Evolutionary conservation across 345 rosid genomes (phyloP).

Genomic region (Conringia planisiliqua): DNA sequence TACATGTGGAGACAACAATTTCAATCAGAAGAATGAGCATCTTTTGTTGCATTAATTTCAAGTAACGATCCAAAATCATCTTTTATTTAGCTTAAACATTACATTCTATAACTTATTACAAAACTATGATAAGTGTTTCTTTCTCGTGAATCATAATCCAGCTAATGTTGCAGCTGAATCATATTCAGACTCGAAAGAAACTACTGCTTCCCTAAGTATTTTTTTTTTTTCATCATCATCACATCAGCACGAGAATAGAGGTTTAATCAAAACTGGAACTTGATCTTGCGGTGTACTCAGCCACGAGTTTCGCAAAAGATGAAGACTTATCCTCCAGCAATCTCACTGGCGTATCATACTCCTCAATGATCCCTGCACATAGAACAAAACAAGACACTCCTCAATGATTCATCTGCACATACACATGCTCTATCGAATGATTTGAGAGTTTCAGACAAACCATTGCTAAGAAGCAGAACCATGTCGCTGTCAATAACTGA

Average conservation of each 20-base stretch:
- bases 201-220: background rate
- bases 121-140: background rate
- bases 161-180: background rate
- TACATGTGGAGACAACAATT: too few relatives aligned
- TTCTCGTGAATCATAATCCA: slow-evolving; percentile 1
- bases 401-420: slow-evolving; percentile 4
- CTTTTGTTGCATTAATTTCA: background rate
- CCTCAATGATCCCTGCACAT: slow-evolving; percentile 60
- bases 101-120: background rate
- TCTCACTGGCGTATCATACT: slow-evolving; percentile 58
- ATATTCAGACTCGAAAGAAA: background rate
- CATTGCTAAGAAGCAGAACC: slow-evolving; percentile 70
- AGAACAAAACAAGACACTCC: background rate
- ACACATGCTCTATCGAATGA: background rate
- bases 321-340: slow-evolving; percentile 62
- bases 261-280: slow-evolving; percentile 40
- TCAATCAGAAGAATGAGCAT: background rate
- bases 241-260: background rate
- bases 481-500: slow-evolving; percentile 78
- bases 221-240: slow-evolving; percentile 20
- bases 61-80: background rate
- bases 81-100: background rate
- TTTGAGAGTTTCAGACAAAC: slow-evolving; percentile 36
- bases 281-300: slow-evolving; percentile 66
- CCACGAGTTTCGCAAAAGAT: slow-evolving; percentile 70